A percentile compares a stretch with the other conserved stretches of the same genome.
These are phyloP conservation scores for Isochrysis galbana DNA, from an alignment of 78 protist species.

Conservation along the genomic window DNA sequence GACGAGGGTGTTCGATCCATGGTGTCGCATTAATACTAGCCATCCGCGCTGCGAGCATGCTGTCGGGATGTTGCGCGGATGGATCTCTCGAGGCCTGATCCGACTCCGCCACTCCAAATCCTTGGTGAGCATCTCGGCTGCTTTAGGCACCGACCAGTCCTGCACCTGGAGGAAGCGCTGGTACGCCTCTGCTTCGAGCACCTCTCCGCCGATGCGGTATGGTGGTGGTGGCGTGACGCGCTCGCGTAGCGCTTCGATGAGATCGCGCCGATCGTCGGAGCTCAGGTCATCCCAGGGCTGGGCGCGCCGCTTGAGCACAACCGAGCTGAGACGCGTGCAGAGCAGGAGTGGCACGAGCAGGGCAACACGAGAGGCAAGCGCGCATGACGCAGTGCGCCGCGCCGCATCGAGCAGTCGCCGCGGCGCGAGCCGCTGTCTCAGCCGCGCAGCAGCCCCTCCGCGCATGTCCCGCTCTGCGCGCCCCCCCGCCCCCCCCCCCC, in stretches of 20 bases:
- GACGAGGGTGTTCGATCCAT: neutral
- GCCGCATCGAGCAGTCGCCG: too few relatives aligned
- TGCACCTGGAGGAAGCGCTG: neutral
- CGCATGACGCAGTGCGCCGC: too few relatives aligned
- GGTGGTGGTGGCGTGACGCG: neutral
- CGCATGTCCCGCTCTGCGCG: too few relatives aligned
- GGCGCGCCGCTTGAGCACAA: too few relatives aligned
- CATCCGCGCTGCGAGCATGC: slow-evolving; percentile 6
- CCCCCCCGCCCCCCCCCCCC: too few relatives aligned
- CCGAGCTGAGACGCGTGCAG: too few relatives aligned
- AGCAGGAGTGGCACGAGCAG: too few relatives aligned
- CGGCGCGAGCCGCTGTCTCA: too few relatives aligned
- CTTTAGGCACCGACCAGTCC: neutral
- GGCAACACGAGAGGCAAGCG: too few relatives aligned
- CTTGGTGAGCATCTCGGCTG: neutral
- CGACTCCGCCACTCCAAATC: neutral
- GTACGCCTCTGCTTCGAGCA: neutral
- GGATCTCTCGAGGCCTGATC: neutral
- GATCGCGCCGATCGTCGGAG: neutral
- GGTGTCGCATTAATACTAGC: neutral
- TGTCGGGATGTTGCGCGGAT: neutral
- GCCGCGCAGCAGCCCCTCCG: too few relatives aligned
- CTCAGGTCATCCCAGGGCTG: too few relatives aligned
- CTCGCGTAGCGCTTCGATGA: neutral
- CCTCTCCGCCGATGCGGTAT: neutral